Evolutionary conservation across 768 basidiomycete genomes (phyloP).

Genomic region (Auriscalpium orientale): DNA sequence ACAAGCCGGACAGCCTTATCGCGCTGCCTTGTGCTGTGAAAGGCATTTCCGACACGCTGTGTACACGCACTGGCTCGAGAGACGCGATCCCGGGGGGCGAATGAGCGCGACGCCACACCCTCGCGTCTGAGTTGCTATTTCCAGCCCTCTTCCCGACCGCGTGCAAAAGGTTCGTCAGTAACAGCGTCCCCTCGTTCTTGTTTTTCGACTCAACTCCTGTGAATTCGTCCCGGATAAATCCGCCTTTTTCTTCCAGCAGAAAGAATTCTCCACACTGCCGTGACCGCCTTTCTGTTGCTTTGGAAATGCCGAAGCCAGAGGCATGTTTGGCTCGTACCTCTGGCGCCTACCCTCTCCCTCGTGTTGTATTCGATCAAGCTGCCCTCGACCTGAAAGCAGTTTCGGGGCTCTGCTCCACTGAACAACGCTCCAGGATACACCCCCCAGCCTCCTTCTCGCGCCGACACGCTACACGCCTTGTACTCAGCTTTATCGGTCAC

Average conservation of each 20-base stretch:
- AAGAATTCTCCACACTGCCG: background rate
- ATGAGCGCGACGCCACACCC: slow-evolving; percentile 39
- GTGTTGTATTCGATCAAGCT: slow-evolving; percentile 64
- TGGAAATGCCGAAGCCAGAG: slow-evolving; percentile 13
- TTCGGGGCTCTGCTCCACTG: slow-evolving; percentile 67
- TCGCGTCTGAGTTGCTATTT: slow-evolving; percentile 33
- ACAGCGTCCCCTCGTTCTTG: slow-evolving; percentile 15
- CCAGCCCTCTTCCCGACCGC: slow-evolving; percentile 13
- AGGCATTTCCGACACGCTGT: slow-evolving; percentile 53
- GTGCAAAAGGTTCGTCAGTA: slow-evolving; percentile 12
- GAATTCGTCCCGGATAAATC: slow-evolving; percentile 10
- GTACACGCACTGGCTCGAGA: slow-evolving; percentile 54
- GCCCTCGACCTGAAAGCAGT: slow-evolving; percentile 46
- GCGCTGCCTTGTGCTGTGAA: slow-evolving; percentile 49
- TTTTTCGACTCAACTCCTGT: slow-evolving; percentile 8
- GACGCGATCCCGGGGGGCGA: slow-evolving; percentile 52
- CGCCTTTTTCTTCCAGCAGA: slow-evolving; percentile 2
- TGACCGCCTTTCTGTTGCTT: background rate
- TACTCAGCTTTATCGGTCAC: slow-evolving; percentile 69
- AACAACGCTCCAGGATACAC: slow-evolving; percentile 47
- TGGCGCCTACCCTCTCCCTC: slow-evolving; percentile 47
- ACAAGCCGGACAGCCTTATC: slow-evolving; percentile 32
- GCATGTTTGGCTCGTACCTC: slow-evolving; percentile 22
- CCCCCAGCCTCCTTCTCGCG: slow-evolving; percentile 59
- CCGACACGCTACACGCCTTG: slow-evolving; percentile 63